Base-by-base conservation (phyloP, 202 grass and related monocot species). In the Panicum hallii region DNA sequence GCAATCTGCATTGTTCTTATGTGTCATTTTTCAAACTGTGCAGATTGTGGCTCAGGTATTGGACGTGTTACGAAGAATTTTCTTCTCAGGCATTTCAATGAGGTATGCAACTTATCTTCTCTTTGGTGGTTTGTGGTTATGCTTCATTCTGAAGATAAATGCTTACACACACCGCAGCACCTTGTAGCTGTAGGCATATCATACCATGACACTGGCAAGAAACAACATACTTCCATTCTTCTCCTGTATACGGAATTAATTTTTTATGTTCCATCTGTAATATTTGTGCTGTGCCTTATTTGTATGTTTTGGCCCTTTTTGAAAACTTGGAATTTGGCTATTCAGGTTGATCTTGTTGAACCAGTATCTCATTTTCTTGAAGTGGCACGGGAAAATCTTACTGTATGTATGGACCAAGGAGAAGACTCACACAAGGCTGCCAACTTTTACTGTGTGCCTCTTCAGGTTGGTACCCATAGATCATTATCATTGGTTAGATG, bases 1-100 rank as follows among this genome's bases (percentile, higher is more conserved):
- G 45, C 46, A 72, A 9, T 20, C 0, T 67, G 32, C 6, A 4
- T 38, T 76, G 47, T 17, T 74, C 46, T 79, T 80, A 72, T 67
- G 43, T 75, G 54, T 44, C 13, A 9, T 55, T 34, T 79, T 77
- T 84, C 67, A 50, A 54, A 84, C 9, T 79, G 9, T 80, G 77
- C 87, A 99, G 97, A 99, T 67, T 99, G 97, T 90, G 97, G 97
- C 56, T 95, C 97, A 2, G 97, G 97, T 79, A 96, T 99, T 7
- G 97, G 97, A 0, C 76, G 97, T n/a, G 93, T 99, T 74, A 96
- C 97, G 1, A 99, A 99, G 88, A 94, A 99, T 89, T 68, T 99
- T 81, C 93, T 99, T 72, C 82, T 99, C 2, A 89, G 68, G 72
- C 89, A 92, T 63, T 99, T 99, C 77, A 94, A 96, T 20, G 97